These are phyloP conservation scores for Alternaria sp. DNA, from an alignment of 2,329 filamentous ascomycete species.

Conservation along the genomic window DNA sequence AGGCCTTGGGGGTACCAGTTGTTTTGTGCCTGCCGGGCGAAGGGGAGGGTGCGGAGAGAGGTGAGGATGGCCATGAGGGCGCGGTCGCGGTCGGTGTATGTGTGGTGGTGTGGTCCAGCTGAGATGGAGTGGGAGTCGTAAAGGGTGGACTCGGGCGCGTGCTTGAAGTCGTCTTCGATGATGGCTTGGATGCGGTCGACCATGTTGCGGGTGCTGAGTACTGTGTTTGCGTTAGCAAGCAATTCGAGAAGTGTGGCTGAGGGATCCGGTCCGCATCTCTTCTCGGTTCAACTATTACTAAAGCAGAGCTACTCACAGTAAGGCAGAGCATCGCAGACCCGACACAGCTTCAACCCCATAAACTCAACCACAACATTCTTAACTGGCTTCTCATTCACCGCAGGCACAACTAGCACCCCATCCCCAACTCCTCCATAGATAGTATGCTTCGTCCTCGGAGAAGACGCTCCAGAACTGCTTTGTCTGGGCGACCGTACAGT, in stretches of 20 bases:
- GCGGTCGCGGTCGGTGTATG: background rate
- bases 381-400: background rate
- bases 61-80: constrained; percentile 6
- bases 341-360: constrained; percentile 2
- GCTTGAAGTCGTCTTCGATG: background rate
- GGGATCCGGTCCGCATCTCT: background rate
- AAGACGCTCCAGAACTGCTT: background rate
- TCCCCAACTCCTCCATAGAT: background rate
- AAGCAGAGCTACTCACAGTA: background rate
- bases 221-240: background rate
- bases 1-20: constrained; percentile 12
- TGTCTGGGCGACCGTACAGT: background rate
- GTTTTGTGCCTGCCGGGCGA: background rate
- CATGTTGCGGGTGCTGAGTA: constrained; percentile 4
- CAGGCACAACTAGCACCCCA: background rate
- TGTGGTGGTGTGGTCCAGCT: background rate
- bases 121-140: background rate
- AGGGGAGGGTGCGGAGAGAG: background rate
- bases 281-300: background rate
- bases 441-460: background rate
- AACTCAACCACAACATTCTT: constrained; percentile 2
- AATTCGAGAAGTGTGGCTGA: accelerated
- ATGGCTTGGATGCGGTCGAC: constrained; percentile 1
- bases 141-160: background rate
- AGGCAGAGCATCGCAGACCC: constrained; percentile 5